Evolutionary conservation across 805 yeast species (phyloP).

Genomic region (Torulaspora quercuum): DNA sequence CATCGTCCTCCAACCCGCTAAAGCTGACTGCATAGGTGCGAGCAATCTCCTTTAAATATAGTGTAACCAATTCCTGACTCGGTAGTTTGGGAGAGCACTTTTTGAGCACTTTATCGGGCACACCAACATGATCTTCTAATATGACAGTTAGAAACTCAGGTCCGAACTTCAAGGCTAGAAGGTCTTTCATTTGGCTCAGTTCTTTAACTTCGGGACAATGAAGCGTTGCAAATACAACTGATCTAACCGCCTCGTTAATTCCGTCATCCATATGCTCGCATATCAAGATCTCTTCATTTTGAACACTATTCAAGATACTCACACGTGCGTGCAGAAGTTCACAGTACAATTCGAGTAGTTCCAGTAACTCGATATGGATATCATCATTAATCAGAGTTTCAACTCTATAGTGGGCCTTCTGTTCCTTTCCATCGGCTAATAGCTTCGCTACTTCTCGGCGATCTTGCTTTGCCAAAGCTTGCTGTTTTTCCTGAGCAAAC

Average conservation of each 20-base stretch:
- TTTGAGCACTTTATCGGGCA: conserved; percentile 64
- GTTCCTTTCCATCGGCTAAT: conserved; percentile 65
- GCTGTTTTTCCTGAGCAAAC: conserved; percentile 68
- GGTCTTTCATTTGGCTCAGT: conserved; percentile 54
- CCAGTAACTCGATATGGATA: conserved; percentile 71
- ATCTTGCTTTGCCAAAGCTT: conserved; percentile 71
- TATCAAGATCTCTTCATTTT: conserved; percentile 34
- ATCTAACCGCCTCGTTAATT: conserved; percentile 70
- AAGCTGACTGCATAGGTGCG: conserved; percentile 73
- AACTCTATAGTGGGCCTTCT: conserved; percentile 77
- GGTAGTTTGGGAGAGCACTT: conserved; percentile 71
- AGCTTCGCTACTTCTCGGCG: conserved; percentile 69
- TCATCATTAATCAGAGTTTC: conserved; percentile 84
- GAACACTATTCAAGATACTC: conserved; percentile 49
- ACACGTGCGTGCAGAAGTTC: conserved; percentile 76
- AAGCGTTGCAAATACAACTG: conserved; percentile 65
- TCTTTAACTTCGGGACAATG: conserved; percentile 72
- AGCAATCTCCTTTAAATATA: conserved; percentile 78
- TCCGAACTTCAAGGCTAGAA: conserved; percentile 62
- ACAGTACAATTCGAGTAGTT: conserved; percentile 75
- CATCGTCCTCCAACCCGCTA: conserved; percentile 45
- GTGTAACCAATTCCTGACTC: conserved; percentile 54
- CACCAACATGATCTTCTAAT: conserved; percentile 36
- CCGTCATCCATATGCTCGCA: conserved; percentile 39
- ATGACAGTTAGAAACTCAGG: conserved; percentile 53